These are phyloP conservation scores for Styphnolobium japonicum DNA, from an alignment of 306 rosid species.

Conservation along the genomic window DNA sequence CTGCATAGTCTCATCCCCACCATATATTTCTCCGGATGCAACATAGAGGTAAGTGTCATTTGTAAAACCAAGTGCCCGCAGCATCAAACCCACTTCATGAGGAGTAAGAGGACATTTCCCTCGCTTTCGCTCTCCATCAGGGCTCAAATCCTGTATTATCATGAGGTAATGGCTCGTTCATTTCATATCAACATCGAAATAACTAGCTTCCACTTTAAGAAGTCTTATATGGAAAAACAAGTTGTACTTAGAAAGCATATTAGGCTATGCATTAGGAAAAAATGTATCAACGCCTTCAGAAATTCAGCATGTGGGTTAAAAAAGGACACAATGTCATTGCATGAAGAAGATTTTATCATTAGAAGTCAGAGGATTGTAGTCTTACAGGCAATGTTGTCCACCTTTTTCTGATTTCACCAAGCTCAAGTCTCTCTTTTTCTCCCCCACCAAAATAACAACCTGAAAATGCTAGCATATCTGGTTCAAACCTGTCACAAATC, in stretches of 20 bases:
- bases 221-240: background rate
- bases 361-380: constrained; percentile 26
- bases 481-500: constrained; percentile 81
- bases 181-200: constrained; percentile 17
- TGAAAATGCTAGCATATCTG: constrained; percentile 99
- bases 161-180: constrained; percentile 1
- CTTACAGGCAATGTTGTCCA: constrained; percentile 98
- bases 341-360: background rate
- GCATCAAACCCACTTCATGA: constrained; percentile 94
- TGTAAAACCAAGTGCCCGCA: constrained; percentile 84
- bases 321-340: constrained; percentile 1
- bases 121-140: constrained; percentile 84
- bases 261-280: constrained; percentile 2
- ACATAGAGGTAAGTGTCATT: constrained; percentile 87
- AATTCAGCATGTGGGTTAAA: background rate
- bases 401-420: constrained; percentile 93
- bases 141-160: constrained; percentile 69
- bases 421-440: constrained; percentile 85
- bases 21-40: constrained; percentile 97
- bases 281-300: constrained; percentile 13
- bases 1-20: constrained; percentile 90
- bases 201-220: background rate
- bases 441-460: constrained; percentile 99
- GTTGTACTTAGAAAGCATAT: constrained; percentile 5
- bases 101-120: constrained; percentile 98